Evolutionary conservation across 192 early-diverging fungal genomes (phyloP), one percentile per base, ranked within the genome.

Genomic region (Backusella sp.): DNA sequence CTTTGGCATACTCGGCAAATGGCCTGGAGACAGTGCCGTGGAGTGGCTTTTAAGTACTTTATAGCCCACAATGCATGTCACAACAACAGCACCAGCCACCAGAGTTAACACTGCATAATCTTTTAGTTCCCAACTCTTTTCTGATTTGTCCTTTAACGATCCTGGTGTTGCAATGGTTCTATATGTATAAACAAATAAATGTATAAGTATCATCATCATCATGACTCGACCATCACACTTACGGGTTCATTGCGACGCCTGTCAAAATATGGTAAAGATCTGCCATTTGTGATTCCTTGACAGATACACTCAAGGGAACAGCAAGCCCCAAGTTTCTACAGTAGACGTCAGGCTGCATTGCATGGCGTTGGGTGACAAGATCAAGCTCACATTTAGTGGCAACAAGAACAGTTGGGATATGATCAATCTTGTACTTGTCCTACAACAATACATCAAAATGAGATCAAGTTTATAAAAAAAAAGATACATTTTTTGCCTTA

Each of bases 321-420:
- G 89, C 88, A 6, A 99, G 86, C 2, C 93, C 92, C 6, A 98
- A 84, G 44, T 89, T 87, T 17, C 96, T 88, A 75, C 98, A 99
- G 79, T 96, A 99, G 1, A 93, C 93, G 76, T 98, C 97, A 2
- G 98, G 98, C 66, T 95, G 95, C 34, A 92, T 82, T 15, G 95
- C 96, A 62, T 92, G 88, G 4, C 95, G 84, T 80, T 76, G 85
- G 67, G 77, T 85, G 0, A 98, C 96, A 30, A 94, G 83, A 79
- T 99, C 96, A 34, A 91, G 84, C 70, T 99, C 98, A 75, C 95
- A 93, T 74, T 98, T 97, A 41, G 97, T 97, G 1, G 97, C 96
- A 42, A 99, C 94, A 87, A 97, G 96, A 3, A 98, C 91, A 34
- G 88, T 88, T 1, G 98, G 97, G 56, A 97, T 77, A 77, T 91